A percentile compares a stretch with the other conserved stretches of the same genome.
Conservation (phyloP, 202 grass and related monocot genomes). For the Dendrocalamus latiflorus region DNA sequence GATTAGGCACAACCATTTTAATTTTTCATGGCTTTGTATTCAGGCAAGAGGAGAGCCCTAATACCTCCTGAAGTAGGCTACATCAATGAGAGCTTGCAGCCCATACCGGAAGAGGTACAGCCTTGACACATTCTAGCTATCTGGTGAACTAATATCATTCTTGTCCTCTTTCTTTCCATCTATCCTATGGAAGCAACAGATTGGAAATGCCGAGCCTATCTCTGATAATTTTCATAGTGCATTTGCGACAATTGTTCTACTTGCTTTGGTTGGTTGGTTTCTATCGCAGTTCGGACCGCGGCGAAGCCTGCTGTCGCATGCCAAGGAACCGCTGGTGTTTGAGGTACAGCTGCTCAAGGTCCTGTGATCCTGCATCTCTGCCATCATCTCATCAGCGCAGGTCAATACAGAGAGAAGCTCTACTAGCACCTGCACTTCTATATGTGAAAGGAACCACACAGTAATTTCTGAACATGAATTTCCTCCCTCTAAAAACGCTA, state of each 20-base stretch:
- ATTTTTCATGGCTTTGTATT: background rate
- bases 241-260: background rate
- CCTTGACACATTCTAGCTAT: too few species aligned
- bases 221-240: background rate
- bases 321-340: constrained; percentile 81
- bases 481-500: background rate
- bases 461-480: background rate
- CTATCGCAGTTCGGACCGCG: constrained; percentile 60
- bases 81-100: too few species aligned
- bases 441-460: too few species aligned
- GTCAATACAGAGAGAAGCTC: background rate
- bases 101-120: too few species aligned
- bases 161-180: background rate
- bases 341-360: constrained; percentile 87
- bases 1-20: background rate
- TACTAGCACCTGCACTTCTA: too few species aligned
- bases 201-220: background rate
- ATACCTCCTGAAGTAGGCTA: too few species aligned
- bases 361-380: constrained; percentile 30
- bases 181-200: background rate
- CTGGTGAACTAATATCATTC: background rate
- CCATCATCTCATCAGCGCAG: background rate
- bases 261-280: background rate
- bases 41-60: constrained; percentile 71
- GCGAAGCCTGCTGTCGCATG: constrained; percentile 71